Conservation (phyloP, 805 yeast species). For the Candida nanaspora region DNA sequence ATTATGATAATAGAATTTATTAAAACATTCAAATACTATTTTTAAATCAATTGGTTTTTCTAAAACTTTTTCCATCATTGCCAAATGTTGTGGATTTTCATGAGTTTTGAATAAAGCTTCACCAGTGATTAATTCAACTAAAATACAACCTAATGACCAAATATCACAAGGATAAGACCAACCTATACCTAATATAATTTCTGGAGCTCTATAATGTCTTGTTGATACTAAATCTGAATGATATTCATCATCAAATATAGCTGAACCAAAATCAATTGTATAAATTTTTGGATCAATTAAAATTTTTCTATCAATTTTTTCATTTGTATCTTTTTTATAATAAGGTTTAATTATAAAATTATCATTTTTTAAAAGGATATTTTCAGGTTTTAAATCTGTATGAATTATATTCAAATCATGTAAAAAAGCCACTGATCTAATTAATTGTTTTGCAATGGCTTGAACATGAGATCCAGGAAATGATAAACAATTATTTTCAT, state of each 20-base stretch:
- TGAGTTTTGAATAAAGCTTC: slow-evolving; percentile 93
- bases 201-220: slow-evolving; percentile 96
- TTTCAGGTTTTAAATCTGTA: slow-evolving; percentile 96
- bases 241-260: slow-evolving; percentile 88
- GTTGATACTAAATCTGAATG: slow-evolving; percentile 91
- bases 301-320: slow-evolving; percentile 29
- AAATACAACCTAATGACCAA: slow-evolving; percentile 94
- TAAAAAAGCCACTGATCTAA: slow-evolving; percentile 78
- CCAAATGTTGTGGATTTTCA: slow-evolving; percentile 89
- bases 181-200: slow-evolving; percentile 87
- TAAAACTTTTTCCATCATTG: slow-evolving; percentile 83
- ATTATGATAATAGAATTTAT: slow-evolving; percentile 10
- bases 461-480: slow-evolving; percentile 93
- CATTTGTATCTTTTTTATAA: slow-evolving; percentile 15
- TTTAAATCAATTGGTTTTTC: slow-evolving; percentile 42
- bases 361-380: slow-evolving; percentile 63
- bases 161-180: slow-evolving; percentile 97
- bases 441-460: slow-evolving; percentile 77
- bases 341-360: slow-evolving; percentile 33
- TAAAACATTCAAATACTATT: slow-evolving; percentile 25
- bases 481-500: slow-evolving; percentile 74
- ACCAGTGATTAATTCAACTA: slow-evolving; percentile 88
- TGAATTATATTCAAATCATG: slow-evolving; percentile 89
- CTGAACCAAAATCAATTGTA: slow-evolving; percentile 95
- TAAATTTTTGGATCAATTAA: slow-evolving; percentile 76